Evolutionary conservation across 306 rosid genomes (phyloP).

Genomic region (Castanea mollissima): DNA sequence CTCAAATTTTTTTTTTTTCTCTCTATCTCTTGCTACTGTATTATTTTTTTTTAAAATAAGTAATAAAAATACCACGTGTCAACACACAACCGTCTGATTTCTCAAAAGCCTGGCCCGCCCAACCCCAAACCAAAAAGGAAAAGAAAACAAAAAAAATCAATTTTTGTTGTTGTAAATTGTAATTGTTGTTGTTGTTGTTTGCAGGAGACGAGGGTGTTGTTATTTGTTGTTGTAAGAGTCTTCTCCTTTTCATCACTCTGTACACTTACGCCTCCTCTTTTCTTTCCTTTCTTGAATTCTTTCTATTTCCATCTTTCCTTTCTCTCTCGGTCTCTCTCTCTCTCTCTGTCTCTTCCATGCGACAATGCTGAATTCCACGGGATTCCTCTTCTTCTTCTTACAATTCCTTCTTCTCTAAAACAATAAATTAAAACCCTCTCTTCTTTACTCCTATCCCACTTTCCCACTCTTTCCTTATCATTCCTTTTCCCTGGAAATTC

Average conservation of each 20-base stretch:
- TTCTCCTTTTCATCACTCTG: conserved; percentile 36
- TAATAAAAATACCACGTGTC: not conserved
- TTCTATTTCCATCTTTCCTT: too few species aligned
- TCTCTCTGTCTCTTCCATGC: conserved; percentile 6
- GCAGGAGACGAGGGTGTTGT: conserved; percentile 23
- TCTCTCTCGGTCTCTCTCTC: not conserved
- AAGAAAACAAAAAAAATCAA: too few species aligned
- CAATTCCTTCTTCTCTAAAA: not conserved
- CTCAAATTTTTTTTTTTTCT: too few species aligned
- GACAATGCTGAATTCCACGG: conserved; percentile 15
- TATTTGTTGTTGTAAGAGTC: not conserved
- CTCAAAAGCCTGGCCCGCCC: not conserved
- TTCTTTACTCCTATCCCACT: conserved; percentile 26
- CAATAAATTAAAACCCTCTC: not conserved
- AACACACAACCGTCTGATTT: not conserved
- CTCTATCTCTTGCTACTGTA: not conserved
- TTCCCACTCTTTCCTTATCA: conserved; percentile 16
- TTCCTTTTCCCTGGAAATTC: not conserved
- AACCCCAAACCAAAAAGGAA: not conserved
- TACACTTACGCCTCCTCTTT: conserved; percentile 50
- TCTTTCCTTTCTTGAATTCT: not conserved
- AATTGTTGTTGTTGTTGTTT: not conserved
- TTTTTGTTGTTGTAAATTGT: not conserved
- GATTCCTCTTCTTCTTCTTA: not conserved
- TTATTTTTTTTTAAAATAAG: not conserved